Conservation (phyloP, 2,329 filamentous ascomycete species). For the Helotiales sp. region DNA sequence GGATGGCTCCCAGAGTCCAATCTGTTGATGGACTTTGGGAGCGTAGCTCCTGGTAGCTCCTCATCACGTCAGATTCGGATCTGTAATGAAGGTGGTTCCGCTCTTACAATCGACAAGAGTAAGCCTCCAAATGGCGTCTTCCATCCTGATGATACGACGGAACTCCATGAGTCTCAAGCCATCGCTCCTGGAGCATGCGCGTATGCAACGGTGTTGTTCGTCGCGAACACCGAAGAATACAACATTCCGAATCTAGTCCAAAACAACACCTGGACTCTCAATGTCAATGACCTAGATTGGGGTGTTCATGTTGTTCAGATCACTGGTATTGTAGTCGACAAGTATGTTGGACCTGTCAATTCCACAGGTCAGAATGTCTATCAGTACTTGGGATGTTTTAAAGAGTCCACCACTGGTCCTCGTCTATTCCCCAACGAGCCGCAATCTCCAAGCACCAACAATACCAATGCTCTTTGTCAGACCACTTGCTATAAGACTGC, state of each 20-base stretch:
- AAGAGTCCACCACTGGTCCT: slow-evolving; percentile 30
- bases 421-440: slow-evolving; percentile 33
- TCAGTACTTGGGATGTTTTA: slow-evolving; percentile 36
- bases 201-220: slow-evolving; percentile 32
- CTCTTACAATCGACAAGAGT: slow-evolving; percentile 32
- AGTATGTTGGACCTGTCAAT: slow-evolving; percentile 31
- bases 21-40: slow-evolving; percentile 30
- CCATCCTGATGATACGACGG: slow-evolving; percentile 25
- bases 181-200: slow-evolving; percentile 32
- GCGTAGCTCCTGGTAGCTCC: slow-evolving; percentile 30
- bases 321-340: slow-evolving; percentile 16
- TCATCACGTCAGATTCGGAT: slow-evolving; percentile 29
- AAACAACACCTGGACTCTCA: slow-evolving; percentile 38
- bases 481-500: slow-evolving; percentile 35
- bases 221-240: slow-evolving; percentile 25
- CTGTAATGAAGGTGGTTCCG: slow-evolving; percentile 35
- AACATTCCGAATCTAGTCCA: slow-evolving; percentile 27
- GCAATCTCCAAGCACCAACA: slow-evolving; percentile 26
- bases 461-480: slow-evolving; percentile 32
- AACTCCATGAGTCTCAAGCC: slow-evolving; percentile 32
- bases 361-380: slow-evolving; percentile 23
- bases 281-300: slow-evolving; percentile 39
- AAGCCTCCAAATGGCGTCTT: slow-evolving; percentile 33
- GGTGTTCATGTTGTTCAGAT: slow-evolving; percentile 37
- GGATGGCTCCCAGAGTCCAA: slow-evolving; percentile 32